Conservation (phyloP, 2,329 filamentous ascomycete genomes). For the Fusarium citri region DNA sequence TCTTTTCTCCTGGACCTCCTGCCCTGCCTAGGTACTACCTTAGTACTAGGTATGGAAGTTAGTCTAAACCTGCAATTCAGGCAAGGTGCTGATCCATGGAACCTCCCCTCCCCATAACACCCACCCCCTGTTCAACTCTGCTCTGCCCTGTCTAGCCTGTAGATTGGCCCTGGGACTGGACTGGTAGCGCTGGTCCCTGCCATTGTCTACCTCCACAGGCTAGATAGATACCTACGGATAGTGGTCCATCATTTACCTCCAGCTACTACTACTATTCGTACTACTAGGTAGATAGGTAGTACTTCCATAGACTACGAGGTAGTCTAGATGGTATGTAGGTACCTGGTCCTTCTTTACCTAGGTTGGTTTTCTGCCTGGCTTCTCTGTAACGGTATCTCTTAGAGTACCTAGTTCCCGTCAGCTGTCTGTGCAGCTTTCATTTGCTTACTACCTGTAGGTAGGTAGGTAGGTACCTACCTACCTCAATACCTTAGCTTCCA, state of each 20-base stretch:
- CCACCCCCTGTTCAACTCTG: not conserved
- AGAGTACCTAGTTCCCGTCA: not conserved
- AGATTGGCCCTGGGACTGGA: constrained; percentile 10
- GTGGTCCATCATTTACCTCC: not conserved
- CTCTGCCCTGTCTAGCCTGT: constrained; percentile 6
- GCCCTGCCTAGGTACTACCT: not conserved
- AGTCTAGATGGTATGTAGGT: not conserved
- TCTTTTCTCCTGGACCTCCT: not conserved
- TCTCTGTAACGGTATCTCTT: constrained; percentile 1
- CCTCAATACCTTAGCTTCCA: not conserved
- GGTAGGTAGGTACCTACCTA: no score
- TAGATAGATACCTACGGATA: no score
- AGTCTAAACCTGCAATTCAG: constrained; percentile 25
- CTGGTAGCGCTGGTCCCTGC: constrained; percentile 11
- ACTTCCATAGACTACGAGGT: not conserved
- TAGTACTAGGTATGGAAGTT: no score
- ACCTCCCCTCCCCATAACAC: constrained; percentile 21
- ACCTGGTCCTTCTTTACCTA: constrained; percentile 7
- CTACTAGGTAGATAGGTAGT: no score
- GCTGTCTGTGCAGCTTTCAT: constrained; percentile 12
- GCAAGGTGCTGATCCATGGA: constrained; percentile 17
- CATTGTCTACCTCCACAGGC: not conserved
- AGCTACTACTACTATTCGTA: no score
- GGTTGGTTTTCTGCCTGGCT: constrained; percentile 37
- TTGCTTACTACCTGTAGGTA: no score